Base-by-base conservation (phyloP, 2,329 filamentous ascomycete species). In the Aureobasidium vineae region DNA sequence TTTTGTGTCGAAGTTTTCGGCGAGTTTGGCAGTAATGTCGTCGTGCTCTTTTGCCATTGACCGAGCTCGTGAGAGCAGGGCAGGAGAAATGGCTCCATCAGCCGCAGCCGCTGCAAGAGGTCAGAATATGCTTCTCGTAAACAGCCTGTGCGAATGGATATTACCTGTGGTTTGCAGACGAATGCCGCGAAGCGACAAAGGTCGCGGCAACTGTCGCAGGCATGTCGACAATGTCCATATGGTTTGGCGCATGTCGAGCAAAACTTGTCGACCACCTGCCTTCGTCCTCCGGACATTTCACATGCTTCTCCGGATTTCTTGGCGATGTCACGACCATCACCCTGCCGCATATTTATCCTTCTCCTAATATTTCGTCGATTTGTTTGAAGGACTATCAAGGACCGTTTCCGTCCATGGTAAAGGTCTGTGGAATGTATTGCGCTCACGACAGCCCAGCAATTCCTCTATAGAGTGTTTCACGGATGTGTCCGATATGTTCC, bases 21-120 rank as follows among this genome's bases (percentile, higher is more conserved):
- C 79, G 33, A 88, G 79, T 70, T 81, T 79, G 13, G 81, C 75
- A 0, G 81, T 81, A 33, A 88, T 79, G n/a, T 76, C 75, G 8
- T 79, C 76, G 76, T 88, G 84, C 72, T 88, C 85, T 21, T 77
- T 71, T 16, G 84, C 82, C 28, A 88, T 76, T 36, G 79, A 75
- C 69, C 84, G 83, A 56, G 86, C 86, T 70, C 85, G 78, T 3
- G 78, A 77, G 33, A 89, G 79, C 11, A 88, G 77, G 19, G 82
- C 79, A 40, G 84, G 80, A 23, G 85, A 85, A 53, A 88, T 75
- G 33, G 75, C 70, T 60, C 75, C 73, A 33, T 52, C 68, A 38
- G 43, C 50, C 38, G 59, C 43, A 7, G 67, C 43, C 2, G 69
- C 65, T 60, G 68, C 47, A 67, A 63, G 43, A 63, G 41, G 31